These are phyloP conservation scores for Striga hermonthica DNA, from an alignment of 305 asterid genomes.

Conservation along the genomic window DNA sequence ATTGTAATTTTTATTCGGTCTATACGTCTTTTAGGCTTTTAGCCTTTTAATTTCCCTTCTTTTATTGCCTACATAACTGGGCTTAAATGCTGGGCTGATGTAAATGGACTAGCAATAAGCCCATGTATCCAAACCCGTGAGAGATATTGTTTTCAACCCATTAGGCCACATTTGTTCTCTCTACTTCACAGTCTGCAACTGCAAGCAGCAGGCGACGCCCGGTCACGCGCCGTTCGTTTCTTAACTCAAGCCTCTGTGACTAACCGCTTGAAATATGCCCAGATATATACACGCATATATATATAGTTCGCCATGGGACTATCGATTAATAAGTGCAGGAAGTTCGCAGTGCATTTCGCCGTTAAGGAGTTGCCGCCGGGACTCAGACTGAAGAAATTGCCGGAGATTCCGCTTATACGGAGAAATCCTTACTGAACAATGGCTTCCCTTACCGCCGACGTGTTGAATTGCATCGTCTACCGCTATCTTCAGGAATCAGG, in stretches of 20 bases:
- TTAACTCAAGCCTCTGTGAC: neutral
- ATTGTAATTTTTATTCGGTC: no score
- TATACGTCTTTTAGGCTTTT: no score
- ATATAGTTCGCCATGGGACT: slow-evolving; percentile 6
- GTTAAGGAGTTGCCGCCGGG: slow-evolving; percentile 9
- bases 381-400: slow-evolving; percentile 6
- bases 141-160: neutral
- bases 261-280: neutral
- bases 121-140: neutral
- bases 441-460: slow-evolving; percentile 41
- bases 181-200: neutral
- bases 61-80: neutral
- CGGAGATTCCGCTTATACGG: neutral
- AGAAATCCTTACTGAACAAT: slow-evolving; percentile 20
- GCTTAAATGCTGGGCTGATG: neutral
- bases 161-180: no score
- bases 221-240: slow-evolving; percentile 1
- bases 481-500: slow-evolving; percentile 56
- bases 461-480: slow-evolving; percentile 40
- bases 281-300: neutral
- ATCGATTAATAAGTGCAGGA: neutral
- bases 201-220: neutral
- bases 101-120: neutral
- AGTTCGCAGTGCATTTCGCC: neutral
- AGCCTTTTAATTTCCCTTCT: no score